phyloP scores from a whole-genome alignment of 2,329 filamentous ascomycete species.

The Phaeosphaeriaceae sp. region DNA sequence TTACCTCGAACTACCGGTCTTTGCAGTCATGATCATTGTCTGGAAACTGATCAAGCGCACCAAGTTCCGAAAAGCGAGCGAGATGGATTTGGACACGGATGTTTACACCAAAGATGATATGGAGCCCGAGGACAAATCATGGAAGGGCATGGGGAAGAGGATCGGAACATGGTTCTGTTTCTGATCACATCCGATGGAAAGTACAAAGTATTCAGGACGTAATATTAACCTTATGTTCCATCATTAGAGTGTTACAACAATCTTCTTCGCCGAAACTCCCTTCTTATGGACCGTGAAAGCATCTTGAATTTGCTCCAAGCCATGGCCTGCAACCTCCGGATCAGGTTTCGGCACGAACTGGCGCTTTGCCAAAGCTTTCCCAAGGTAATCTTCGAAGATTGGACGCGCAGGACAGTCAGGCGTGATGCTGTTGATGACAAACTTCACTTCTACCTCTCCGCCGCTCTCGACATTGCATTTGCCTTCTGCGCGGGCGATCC shows the following conservation, averaged over 20 bases:
- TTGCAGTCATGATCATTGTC: slow-evolving; percentile 32
- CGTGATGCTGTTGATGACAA: neutral
- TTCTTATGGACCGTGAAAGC: neutral
- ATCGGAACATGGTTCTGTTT: slow-evolving; percentile 40
- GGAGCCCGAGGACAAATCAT: slow-evolving; percentile 30
- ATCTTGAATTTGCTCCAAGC: neutral
- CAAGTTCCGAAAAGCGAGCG: slow-evolving; percentile 29
- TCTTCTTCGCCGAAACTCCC: neutral
- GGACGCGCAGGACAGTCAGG: neutral
- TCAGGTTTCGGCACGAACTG: neutral
- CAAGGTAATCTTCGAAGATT: neutral
- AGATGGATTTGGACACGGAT: slow-evolving; percentile 41
- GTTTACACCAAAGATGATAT: slow-evolving; percentile 41
- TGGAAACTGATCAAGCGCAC: slow-evolving; percentile 42
- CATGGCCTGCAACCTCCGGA: neutral
- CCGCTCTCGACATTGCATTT: no score
- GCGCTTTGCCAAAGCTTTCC: neutral
- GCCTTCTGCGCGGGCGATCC: no score
- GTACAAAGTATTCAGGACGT: no score
- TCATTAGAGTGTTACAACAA: neutral
- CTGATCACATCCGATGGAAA: slow-evolving; percentile 3
- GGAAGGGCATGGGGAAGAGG: slow-evolving; percentile 27
- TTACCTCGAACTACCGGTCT: slow-evolving; percentile 52
- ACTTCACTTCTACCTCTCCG: no score
- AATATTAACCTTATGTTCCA: no score